These are phyloP conservation scores for Metschnikowia lachancei DNA, from an alignment of 805 yeast genomes.

Conservation along the genomic window DNA sequence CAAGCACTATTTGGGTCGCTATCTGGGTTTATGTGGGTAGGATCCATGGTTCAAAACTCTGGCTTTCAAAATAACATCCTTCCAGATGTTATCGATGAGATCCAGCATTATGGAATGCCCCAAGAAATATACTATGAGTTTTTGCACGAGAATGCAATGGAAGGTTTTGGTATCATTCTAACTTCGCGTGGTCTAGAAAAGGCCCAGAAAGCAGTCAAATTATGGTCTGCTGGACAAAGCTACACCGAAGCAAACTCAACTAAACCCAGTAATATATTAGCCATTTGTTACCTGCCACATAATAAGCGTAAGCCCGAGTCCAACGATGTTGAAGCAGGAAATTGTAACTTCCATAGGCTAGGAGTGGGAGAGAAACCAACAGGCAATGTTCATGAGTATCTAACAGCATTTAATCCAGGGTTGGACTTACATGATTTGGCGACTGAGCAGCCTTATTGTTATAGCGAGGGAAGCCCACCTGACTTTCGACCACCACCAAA, in stretches of 20 bases:
- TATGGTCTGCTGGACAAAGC: background rate
- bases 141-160: background rate
- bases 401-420: background rate
- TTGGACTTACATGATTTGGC: background rate
- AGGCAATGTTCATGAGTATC: background rate
- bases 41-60: background rate
- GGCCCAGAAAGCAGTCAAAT: background rate
- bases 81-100: background rate
- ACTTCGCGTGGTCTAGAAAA: background rate
- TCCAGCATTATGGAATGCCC: background rate
- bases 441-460: background rate
- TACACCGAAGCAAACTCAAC: background rate
- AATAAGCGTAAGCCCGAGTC: background rate
- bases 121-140: slow-evolving; percentile 1
- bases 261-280: background rate
- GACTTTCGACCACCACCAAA: background rate
- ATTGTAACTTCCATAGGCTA: background rate
- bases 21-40: background rate
- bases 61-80: background rate
- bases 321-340: background rate
- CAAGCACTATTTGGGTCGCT: background rate
- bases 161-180: background rate
- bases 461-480: background rate
- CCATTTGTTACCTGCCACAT: background rate
- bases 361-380: background rate